Conservation (phyloP, 1,284 basidiomycete species). For the Papiliotrema nemorosa region DNA sequence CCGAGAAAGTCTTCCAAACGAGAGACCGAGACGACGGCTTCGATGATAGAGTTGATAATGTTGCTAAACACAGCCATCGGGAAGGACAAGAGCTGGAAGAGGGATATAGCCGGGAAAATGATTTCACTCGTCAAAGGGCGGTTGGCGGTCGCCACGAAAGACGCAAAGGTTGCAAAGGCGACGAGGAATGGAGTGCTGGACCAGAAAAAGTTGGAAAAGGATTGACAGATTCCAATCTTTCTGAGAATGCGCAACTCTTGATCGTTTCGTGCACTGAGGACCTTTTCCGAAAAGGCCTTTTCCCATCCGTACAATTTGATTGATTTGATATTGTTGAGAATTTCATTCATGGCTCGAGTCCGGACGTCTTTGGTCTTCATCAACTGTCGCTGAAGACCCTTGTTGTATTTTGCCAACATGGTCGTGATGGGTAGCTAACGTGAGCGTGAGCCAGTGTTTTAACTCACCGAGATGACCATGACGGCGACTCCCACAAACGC, state of each 20-base stretch:
- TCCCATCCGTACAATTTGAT: constrained; percentile 65
- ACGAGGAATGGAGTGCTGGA: constrained; percentile 59
- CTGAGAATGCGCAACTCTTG: constrained; percentile 75
- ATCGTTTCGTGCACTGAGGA: constrained; percentile 76
- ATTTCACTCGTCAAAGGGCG: constrained; percentile 80
- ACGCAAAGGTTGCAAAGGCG: constrained; percentile 78
- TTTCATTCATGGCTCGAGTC: constrained; percentile 55
- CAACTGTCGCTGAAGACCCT: constrained; percentile 75
- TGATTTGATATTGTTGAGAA: constrained; percentile 83
- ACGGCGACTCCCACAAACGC: constrained; percentile 88
- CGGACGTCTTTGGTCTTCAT: constrained; percentile 78
- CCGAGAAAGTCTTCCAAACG: constrained; percentile 74
- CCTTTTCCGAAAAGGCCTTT: constrained; percentile 67
- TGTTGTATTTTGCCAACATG: constrained; percentile 67
- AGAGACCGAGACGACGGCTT: constrained; percentile 74
- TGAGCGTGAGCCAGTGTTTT: background rate
- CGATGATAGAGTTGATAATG: constrained; percentile 50
- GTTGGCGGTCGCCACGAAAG: constrained; percentile 66
- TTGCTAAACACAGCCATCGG: constrained; percentile 65
- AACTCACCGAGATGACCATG: constrained; percentile 66
- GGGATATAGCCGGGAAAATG: constrained; percentile 89
- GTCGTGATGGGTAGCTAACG: constrained; percentile 66
- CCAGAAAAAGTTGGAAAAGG: constrained; percentile 32
- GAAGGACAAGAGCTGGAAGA: constrained; percentile 91
- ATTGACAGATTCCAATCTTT: constrained; percentile 70